phyloP scores from a whole-genome alignment of 352 stramenopile species.

The Pythium pyrilobum region DNA sequence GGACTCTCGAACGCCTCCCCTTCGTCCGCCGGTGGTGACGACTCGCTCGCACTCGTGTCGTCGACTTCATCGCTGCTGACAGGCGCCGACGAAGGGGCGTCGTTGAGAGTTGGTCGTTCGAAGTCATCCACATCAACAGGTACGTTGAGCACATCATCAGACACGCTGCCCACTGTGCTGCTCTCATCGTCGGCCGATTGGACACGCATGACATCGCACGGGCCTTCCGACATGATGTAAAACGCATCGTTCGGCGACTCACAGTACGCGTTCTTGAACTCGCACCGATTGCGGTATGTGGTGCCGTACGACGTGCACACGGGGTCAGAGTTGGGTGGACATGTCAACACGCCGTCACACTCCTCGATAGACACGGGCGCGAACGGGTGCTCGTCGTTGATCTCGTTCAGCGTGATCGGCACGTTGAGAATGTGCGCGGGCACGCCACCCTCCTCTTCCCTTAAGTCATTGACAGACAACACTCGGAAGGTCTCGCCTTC shows the following conservation, averaged over 20 bases:
- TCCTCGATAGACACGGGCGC: background rate
- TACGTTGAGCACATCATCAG: no score
- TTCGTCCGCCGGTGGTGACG: no score
- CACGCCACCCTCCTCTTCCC: background rate
- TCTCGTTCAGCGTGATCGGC: no score
- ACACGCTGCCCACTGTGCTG: no score
- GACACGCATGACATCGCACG: slow-evolving; percentile 2
- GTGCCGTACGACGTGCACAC: slow-evolving; percentile 55
- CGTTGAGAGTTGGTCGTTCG: no score
- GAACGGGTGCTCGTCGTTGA: background rate
- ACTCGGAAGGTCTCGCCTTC: background rate
- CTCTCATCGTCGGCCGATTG: no score
- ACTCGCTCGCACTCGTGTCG: no score
- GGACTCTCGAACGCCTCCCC: no score
- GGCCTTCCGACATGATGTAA: slow-evolving; percentile 9
- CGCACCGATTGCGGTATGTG: slow-evolving; percentile 53
- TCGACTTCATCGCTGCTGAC: no score
- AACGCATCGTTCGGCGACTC: slow-evolving; percentile 22
- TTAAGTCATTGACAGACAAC: background rate
- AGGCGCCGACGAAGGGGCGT: no score
- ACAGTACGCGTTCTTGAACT: slow-evolving; percentile 44
- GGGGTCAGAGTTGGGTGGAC: slow-evolving; percentile 12
- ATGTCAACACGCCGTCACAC: background rate
- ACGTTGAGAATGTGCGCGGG: no score
- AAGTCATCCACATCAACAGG: no score